Percentiles rank a stretch among this genome's conserved stretches.
Conservation (phyloP, 164 flowering plant species). For the Magnolia kwangsiensis region DNA sequence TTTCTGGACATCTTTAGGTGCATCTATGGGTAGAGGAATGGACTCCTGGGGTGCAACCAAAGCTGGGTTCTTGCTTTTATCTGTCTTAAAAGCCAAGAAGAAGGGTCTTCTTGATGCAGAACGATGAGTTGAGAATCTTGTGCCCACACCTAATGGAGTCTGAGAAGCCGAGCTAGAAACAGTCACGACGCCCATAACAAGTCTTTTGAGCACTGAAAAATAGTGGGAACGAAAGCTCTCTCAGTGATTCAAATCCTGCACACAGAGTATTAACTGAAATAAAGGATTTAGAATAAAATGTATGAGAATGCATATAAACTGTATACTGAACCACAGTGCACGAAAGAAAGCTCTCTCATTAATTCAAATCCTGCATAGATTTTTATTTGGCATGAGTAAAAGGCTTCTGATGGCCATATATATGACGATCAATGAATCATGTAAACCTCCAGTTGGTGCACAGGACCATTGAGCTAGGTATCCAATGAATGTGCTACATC, state of each 20-base stretch:
- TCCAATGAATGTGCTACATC: background rate
- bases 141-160: constrained; percentile 50
- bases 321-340: too few species aligned
- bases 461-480: background rate
- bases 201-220: constrained; percentile 2
- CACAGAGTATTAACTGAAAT: too few species aligned
- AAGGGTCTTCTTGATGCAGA: constrained; percentile 15
- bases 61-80: constrained; percentile 39
- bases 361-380: constrained; percentile 20
- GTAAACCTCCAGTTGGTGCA: background rate
- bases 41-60: constrained; percentile 47
- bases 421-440: too few species aligned
- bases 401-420: too few species aligned
- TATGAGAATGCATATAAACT: too few species aligned
- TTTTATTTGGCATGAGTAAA: background rate
- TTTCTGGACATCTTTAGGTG: constrained; percentile 39
- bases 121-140: constrained; percentile 28
- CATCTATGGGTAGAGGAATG: constrained; percentile 39
- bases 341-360: background rate
- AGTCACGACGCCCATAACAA: constrained; percentile 95
- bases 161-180: constrained; percentile 76
- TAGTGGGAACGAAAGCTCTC: background rate
- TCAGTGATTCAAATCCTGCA: constrained; percentile 21
- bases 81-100: constrained; percentile 18
- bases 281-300: too few species aligned